phyloP scores from a whole-genome alignment of 371 early-diverging fungal species.

The Mortierella sp. region DNA sequence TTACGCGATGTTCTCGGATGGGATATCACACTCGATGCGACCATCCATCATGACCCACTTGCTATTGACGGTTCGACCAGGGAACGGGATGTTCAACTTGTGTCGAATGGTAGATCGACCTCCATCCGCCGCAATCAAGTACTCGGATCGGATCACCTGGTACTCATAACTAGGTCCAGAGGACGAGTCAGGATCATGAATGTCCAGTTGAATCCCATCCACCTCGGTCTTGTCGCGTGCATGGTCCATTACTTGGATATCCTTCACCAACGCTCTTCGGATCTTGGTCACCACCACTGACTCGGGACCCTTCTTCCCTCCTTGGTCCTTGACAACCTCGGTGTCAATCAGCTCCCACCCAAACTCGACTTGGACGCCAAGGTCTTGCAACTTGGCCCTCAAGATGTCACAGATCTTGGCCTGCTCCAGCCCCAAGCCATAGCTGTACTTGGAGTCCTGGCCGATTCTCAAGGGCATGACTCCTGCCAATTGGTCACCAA shows the following conservation, averaged over 20 bases:
- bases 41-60: slow-evolving; percentile 25
- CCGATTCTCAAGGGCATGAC: slow-evolving; percentile 1
- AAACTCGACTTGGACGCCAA: slow-evolving; percentile 28
- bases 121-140: slow-evolving; percentile 55
- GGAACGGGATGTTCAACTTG: slow-evolving; percentile 35
- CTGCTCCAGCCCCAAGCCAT: slow-evolving; percentile 30
- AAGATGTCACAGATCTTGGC: slow-evolving; percentile 19
- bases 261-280: slow-evolving; percentile 6
- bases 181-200: slow-evolving; percentile 1
- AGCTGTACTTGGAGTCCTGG: slow-evolving; percentile 14
- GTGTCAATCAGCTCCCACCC: slow-evolving; percentile 46
- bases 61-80: slow-evolving; percentile 21
- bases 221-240: slow-evolving; percentile 6
- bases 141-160: slow-evolving; percentile 31
- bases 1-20: slow-evolving; percentile 18
- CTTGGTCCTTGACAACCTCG: slow-evolving; percentile 15
- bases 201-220: slow-evolving; percentile 6
- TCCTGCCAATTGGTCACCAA: neutral
- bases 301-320: neutral
- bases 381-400: slow-evolving; percentile 17
- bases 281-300: slow-evolving; percentile 21
- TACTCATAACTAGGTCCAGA: slow-evolving; percentile 10
- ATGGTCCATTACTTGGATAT: too few relatives aligned
- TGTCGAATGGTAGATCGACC: slow-evolving; percentile 47
- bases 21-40: slow-evolving; percentile 8